Percentiles rank a stretch among this genome's conserved stretches.
phyloP scores from a whole-genome alignment of 352 stramenopile genomes.

The Achlya hypogyna region DNA sequence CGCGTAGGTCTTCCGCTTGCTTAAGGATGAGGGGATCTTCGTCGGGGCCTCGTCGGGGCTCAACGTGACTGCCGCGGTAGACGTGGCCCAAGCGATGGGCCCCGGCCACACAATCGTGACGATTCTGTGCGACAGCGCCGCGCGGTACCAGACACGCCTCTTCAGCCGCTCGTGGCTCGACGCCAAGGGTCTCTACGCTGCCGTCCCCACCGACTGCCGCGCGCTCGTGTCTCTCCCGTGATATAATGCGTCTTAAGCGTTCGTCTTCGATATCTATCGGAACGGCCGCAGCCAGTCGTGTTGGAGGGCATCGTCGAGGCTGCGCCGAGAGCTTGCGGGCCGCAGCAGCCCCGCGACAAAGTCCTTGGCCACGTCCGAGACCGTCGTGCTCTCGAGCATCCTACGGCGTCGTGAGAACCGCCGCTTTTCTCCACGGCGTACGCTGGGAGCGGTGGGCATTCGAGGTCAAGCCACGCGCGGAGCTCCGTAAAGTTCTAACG shows the following conservation, averaged over 20 bases:
- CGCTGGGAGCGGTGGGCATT: not conserved
- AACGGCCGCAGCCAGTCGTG: slow-evolving; percentile 1
- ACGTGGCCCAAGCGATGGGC: slow-evolving; percentile 29
- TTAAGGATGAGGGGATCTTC: slow-evolving; percentile 32
- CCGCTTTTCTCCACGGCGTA: not conserved
- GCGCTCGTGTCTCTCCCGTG: slow-evolving; percentile 19
- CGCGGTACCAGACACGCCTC: slow-evolving; percentile 21
- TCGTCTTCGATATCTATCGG: not conserved
- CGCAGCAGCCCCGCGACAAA: slow-evolving; percentile 6
- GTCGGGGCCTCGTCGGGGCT: slow-evolving; percentile 29
- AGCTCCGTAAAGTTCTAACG: slow-evolving; percentile 3
- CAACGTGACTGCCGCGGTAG: slow-evolving; percentile 32
- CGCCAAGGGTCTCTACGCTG: slow-evolving; percentile 18
- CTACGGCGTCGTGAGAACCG: not conserved
- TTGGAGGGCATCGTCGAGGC: not conserved
- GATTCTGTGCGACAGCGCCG: slow-evolving; percentile 30
- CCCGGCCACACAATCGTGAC: slow-evolving; percentile 34
- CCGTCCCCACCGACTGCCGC: slow-evolving; percentile 17
- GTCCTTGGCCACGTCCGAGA: not conserved
- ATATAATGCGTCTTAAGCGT: slow-evolving; percentile 2
- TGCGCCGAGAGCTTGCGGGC: not conserved
- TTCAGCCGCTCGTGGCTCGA: slow-evolving; percentile 24
- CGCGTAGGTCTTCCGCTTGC: slow-evolving; percentile 18
- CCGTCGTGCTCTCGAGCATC: not conserved
- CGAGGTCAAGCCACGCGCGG: not conserved